These are phyloP conservation scores for Spiromastix sp. DNA, from an alignment of 2,329 filamentous ascomycete species.

Conservation along the genomic window DNA sequence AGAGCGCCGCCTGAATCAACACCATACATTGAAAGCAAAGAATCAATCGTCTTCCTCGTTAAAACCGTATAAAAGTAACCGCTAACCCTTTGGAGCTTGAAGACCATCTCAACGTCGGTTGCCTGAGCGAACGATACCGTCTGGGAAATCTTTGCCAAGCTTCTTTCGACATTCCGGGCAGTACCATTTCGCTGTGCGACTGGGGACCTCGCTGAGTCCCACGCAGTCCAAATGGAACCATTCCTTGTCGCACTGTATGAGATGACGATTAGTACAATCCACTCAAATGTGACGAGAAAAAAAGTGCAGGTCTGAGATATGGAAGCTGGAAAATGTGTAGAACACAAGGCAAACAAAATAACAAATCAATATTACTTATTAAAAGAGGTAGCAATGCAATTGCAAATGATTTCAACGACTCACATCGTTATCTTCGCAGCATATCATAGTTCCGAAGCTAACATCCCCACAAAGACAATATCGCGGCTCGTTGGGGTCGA, in stretches of 20 bases:
- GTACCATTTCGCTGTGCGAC: slow-evolving; percentile 55
- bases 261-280: slow-evolving; percentile 1
- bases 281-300: background rate
- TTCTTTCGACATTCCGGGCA: slow-evolving; percentile 51
- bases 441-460: slow-evolving; percentile 56
- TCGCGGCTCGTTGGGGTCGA: slow-evolving; percentile 52
- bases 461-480: slow-evolving; percentile 57
- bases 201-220: slow-evolving; percentile 46
- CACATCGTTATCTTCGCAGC: slow-evolving; percentile 52
- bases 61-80: too few species aligned
- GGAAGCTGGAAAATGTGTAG: background rate
- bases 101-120: slow-evolving; percentile 21
- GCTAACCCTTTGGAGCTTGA: too few species aligned
- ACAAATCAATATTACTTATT: too few species aligned
- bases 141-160: slow-evolving; percentile 28
- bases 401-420: slow-evolving; percentile 13
- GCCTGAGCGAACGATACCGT: slow-evolving; percentile 29
- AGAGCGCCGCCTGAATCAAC: too few species aligned
- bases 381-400: too few species aligned
- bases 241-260: slow-evolving; percentile 48
- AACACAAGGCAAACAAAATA: slow-evolving; percentile 2
- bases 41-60: too few species aligned
- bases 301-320: slow-evolving; percentile 3
- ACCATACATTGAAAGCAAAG: too few species aligned
- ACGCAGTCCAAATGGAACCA: slow-evolving; percentile 59